A percentile compares a stretch with the other conserved stretches of the same genome.
These are phyloP conservation scores for Bruguiera parviflora DNA, from an alignment of 345 rosid species.

Conservation along the genomic window DNA sequence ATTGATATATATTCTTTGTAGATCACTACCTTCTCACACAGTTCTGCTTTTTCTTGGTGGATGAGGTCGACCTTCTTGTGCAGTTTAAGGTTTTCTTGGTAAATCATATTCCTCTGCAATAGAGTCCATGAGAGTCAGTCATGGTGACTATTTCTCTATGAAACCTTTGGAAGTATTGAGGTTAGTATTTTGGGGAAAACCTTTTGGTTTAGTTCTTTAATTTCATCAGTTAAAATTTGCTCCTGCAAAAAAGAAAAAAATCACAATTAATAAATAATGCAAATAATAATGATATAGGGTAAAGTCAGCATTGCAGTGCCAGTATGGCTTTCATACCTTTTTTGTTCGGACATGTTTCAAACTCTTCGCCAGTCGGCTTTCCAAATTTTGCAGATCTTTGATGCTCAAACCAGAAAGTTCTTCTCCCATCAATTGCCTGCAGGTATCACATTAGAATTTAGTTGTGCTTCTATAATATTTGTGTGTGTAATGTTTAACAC, in stretches of 20 bases:
- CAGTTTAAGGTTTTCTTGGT: constrained; percentile 57
- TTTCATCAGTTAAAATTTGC: constrained; percentile 48
- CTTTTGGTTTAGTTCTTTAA: constrained; percentile 57
- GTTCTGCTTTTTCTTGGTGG: constrained; percentile 48
- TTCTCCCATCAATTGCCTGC: constrained; percentile 82
- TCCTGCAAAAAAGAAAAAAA: constrained; percentile 43
- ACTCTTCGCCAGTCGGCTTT: constrained; percentile 65
- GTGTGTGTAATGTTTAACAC: neutral
- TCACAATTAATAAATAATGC: neutral
- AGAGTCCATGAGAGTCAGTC: constrained; percentile 4
- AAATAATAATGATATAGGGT: neutral
- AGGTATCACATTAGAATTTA: neutral
- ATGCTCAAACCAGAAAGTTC: constrained; percentile 61
- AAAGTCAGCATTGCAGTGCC: neutral
- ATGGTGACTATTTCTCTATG: neutral
- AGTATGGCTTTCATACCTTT: constrained; percentile 41
- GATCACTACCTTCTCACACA: constrained; percentile 51
- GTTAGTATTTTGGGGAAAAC: constrained; percentile 25
- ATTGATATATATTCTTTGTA: neutral
- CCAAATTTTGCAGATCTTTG: constrained; percentile 60
- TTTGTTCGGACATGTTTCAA: constrained; percentile 54
- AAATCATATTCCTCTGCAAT: constrained; percentile 51
- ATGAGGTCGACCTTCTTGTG: constrained; percentile 44
- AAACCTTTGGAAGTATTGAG: neutral
- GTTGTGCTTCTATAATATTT: constrained; percentile 2